Evolutionary conservation across 768 basidiomycete genomes (phyloP), one percentile per base, ranked within the genome.

Genomic region (Mycena vitilis): DNA sequence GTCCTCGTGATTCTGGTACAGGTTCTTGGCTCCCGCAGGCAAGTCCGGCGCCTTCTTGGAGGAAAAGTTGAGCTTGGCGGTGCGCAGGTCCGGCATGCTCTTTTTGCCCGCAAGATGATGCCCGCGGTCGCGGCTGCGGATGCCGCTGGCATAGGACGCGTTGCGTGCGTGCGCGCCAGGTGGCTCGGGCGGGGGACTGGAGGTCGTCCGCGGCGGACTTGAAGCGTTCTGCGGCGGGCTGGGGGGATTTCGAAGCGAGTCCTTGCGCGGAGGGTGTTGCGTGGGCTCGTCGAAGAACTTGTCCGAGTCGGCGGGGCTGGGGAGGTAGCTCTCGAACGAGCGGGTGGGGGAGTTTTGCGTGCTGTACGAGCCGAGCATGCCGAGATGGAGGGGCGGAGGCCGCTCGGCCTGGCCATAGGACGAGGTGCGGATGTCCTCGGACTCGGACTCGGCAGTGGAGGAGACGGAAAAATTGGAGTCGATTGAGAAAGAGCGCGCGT

Each of bases 21-120:
- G 47, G 66, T 65, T 72, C 54, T 62, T 73, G 34, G 65, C 49
- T 54, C 51, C 75, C 51, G 56, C 61, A 16, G 74, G 68, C 40
- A 75, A 65, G 36, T 79, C 78, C 18, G 76, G 75, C 60, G 70
- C 64, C 60, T 75, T 75, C 71, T 76, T 75, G 60, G 65, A 73
- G 61, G 66, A 73, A 67, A 81, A 78, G 60, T 80, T 81, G 45
- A 85, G 74, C 53, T 83, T 86, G 37, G 84, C 81, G 18, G 80
- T 87, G 34, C 92, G 87, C 54, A 97, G 81, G 75, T 98, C 95
- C 9, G 96, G 95, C 64, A 97, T 83, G 65, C 94, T 95, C 79
- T 96, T 94, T 83, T 95, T 96, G 40, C 83, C 83, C 2, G 79
- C 73, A 37, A 90, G 59, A 11, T 25, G 38, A 34, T 12, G 16